Percentiles rank a stretch among this genome's conserved stretches.
phyloP scores from a whole-genome alignment of 1,139 yeast species.

The Yamadazyma blattariae region DNA sequence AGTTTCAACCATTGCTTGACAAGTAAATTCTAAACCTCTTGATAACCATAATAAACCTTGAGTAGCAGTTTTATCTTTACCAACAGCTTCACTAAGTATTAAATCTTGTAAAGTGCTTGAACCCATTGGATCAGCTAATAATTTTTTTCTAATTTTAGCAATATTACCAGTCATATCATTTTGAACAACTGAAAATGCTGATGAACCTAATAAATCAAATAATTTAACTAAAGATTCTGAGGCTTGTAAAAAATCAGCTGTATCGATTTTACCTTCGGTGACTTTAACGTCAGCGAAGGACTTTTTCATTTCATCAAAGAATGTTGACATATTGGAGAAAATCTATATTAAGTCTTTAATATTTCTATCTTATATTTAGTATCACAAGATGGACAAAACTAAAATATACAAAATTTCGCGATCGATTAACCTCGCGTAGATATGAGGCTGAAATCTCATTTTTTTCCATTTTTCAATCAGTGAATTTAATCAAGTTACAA shows the following conservation, averaged over 20 bases:
- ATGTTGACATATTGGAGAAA: constrained; percentile 58
- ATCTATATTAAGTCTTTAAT: too few species aligned
- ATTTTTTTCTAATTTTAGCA: constrained; percentile 65
- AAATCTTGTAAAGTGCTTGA: constrained; percentile 73
- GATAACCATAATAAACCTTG: constrained; percentile 89
- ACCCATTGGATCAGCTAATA: constrained; percentile 61
- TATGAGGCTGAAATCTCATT: too few species aligned
- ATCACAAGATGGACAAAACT: too few species aligned
- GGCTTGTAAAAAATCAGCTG: constrained; percentile 78
- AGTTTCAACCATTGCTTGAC: constrained; percentile 82
- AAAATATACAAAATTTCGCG: constrained; percentile 2
- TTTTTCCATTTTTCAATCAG: too few species aligned
- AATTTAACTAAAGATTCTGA: constrained; percentile 79
- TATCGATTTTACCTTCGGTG: constrained; percentile 58
- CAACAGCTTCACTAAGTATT: constrained; percentile 65
- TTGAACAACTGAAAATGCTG: constrained; percentile 84
- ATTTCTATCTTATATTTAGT: too few species aligned
- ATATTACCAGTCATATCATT: constrained; percentile 89
- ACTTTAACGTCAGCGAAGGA: constrained; percentile 76
- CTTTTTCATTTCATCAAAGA: constrained; percentile 73
- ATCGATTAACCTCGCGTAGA: too few species aligned
- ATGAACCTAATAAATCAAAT: constrained; percentile 79
- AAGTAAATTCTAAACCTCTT: constrained; percentile 85
- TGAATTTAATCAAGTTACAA: too few species aligned
- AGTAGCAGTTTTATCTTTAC: constrained; percentile 75